Percentiles rank a stretch among this genome's conserved stretches.
phyloP scores from a whole-genome alignment of 306 rosid species.

The Boehmeria nivea region DNA sequence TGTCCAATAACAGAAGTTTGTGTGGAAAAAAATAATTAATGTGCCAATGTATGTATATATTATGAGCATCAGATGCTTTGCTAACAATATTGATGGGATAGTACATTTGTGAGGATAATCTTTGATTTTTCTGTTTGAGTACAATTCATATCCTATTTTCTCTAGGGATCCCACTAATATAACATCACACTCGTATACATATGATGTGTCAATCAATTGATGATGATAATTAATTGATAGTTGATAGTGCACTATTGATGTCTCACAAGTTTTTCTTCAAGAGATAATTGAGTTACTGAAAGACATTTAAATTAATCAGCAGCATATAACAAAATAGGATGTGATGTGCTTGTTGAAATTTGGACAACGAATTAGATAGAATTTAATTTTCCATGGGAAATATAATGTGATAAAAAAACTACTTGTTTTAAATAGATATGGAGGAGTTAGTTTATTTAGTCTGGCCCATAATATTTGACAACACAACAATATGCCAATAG shows the following conservation, averaged over 20 bases:
- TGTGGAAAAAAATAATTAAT: background rate
- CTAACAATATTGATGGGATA: background rate
- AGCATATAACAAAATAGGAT: no score
- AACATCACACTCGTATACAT: background rate
- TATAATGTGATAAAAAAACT: no score
- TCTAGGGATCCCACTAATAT: no score
- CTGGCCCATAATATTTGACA: background rate
- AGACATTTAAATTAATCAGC: background rate
- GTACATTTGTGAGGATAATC: slow-evolving; percentile 2
- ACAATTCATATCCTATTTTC: no score
- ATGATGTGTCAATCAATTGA: no score
- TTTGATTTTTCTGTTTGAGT: background rate
- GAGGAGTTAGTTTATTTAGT: background rate
- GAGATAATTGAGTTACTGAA: background rate
- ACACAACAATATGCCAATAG: background rate
- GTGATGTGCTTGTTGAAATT: no score
- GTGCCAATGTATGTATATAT: background rate
- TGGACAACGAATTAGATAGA: no score
- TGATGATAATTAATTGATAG: no score
- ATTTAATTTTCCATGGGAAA: background rate
- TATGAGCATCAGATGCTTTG: slow-evolving; percentile 24
- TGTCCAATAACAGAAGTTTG: slow-evolving; percentile 1
- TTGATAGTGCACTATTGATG: background rate
- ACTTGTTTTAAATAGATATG: no score
- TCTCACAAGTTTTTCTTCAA: background rate